A percentile compares a stretch with the other conserved stretches of the same genome.
Evolutionary conservation across 305 asterid species (phyloP).

Genomic region (Fraxinus angustifolia): DNA sequence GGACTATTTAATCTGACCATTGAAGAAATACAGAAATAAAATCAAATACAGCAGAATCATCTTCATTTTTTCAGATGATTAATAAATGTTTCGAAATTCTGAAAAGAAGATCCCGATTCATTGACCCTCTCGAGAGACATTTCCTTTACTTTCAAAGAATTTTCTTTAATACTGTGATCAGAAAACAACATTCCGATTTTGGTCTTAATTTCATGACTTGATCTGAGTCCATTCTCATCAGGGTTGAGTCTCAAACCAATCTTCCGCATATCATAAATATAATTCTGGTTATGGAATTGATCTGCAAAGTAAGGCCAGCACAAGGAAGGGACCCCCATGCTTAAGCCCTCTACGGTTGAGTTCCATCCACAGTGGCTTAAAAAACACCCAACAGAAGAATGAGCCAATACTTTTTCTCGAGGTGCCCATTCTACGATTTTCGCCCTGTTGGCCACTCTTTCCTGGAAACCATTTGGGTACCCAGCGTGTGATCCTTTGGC

Average conservation of each 20-base stretch:
- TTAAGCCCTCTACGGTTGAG: constrained; percentile 39
- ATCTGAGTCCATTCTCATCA: constrained; percentile 32
- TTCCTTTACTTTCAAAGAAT: constrained; percentile 32
- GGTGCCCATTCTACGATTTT: not conserved
- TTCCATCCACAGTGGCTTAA: constrained; percentile 54
- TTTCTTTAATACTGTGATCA: constrained; percentile 23
- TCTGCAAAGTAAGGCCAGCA: constrained; percentile 57
- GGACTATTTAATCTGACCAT: not conserved
- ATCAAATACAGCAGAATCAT: not conserved
- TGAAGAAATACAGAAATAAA: not conserved
- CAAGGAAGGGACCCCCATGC: constrained; percentile 39
- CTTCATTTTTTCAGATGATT: constrained; percentile 17
- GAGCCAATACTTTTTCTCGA: constrained; percentile 32
- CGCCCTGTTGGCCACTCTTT: not conserved
- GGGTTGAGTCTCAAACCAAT: constrained; percentile 31
- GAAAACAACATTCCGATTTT: constrained; percentile 24
- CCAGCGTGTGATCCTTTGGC: constrained; percentile 6
- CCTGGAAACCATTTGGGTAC: not conserved
- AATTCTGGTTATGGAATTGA: constrained; percentile 35
- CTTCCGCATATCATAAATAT: constrained; percentile 41
- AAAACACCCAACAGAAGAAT: constrained; percentile 43
- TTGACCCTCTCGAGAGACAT: constrained; percentile 19
- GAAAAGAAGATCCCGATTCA: constrained; percentile 23
- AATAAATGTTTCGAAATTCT: constrained; percentile 26
- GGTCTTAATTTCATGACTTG: constrained; percentile 31